These are phyloP conservation scores for Saturnispora kantuleensis DNA, from an alignment of 805 yeast genomes.

Conservation along the genomic window DNA sequence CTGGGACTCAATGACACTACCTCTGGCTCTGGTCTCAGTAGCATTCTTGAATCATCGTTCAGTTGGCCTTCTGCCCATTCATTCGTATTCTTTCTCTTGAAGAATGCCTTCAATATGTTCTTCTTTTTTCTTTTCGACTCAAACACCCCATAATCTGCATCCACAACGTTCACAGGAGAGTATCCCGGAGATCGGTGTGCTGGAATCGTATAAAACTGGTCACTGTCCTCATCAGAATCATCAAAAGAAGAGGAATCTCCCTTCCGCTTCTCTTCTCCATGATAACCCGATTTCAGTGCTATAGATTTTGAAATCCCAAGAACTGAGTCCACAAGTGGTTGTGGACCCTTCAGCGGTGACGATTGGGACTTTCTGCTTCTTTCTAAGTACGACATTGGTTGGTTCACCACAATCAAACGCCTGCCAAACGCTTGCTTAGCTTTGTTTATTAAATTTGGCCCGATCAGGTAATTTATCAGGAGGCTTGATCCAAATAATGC, in stretches of 20 bases:
- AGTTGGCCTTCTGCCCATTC: constrained; percentile 1
- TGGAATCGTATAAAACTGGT: constrained; percentile 9
- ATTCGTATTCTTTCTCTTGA: constrained; percentile 1
- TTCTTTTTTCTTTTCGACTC: constrained; percentile 7
- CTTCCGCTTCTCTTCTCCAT: not conserved
- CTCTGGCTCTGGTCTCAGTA: constrained; percentile 5
- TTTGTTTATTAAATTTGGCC: no score
- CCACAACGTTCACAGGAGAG: constrained; percentile 8
- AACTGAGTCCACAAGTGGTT: no score
- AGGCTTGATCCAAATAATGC: no score
- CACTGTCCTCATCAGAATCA: not conserved
- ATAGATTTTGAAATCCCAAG: no score
- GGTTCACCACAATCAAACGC: no score
- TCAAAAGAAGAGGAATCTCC: not conserved
- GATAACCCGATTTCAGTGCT: not conserved
- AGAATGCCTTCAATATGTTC: constrained; percentile 3
- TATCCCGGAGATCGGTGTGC: not conserved
- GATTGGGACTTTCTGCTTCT: no score
- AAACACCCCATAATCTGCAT: constrained; percentile 12
- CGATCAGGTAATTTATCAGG: no score
- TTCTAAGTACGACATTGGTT: no score
- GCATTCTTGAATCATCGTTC: constrained; percentile 1
- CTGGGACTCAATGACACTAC: not conserved
- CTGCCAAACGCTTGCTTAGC: no score
- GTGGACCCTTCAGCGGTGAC: no score